A percentile compares a stretch with the other conserved stretches of the same genome.
These are phyloP conservation scores for Diphasiastrum complanatum DNA, from an alignment of 83 land plant genomes.

Conservation along the genomic window DNA sequence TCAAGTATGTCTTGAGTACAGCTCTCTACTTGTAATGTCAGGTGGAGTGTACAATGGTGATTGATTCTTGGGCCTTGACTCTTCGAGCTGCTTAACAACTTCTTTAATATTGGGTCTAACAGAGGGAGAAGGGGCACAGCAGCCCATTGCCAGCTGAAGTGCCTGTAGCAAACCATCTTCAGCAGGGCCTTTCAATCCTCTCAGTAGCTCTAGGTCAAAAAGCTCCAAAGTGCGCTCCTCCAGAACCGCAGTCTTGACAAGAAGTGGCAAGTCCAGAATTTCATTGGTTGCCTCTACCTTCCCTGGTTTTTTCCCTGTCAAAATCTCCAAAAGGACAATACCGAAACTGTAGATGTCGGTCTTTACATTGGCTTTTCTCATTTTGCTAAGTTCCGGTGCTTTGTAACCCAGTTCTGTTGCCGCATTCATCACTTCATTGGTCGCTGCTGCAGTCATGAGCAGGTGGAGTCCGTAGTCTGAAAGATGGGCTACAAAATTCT, in stretches of 20 bases:
- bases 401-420: conserved; percentile 32
- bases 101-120: conserved; percentile 35
- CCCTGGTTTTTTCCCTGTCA: conserved; percentile 29
- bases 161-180: conserved; percentile 41
- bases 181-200: conserved; percentile 26
- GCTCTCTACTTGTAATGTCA: no score
- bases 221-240: conserved; percentile 35
- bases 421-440: conserved; percentile 25
- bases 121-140: conserved; percentile 35
- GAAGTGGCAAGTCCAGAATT: conserved; percentile 24
- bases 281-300: conserved; percentile 11
- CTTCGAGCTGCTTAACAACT: conserved; percentile 36
- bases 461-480: conserved; percentile 23
- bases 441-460: conserved; percentile 24
- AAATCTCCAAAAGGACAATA: conserved; percentile 30
- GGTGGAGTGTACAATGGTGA: conserved; percentile 31
- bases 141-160: conserved; percentile 40
- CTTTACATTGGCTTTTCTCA: conserved; percentile 33
- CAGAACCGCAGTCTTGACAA: conserved; percentile 32
- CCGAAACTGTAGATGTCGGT: conserved; percentile 41
- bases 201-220: conserved; percentile 36
- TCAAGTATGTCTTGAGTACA: no score
- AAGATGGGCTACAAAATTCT: conserved; percentile 20
- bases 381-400: conserved; percentile 34
- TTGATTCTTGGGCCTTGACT: conserved; percentile 31